Evolutionary conservation across 257 asterid genomes (phyloP), one percentile per base, ranked within the genome.

Genomic region (Buddleja alternifolia): DNA sequence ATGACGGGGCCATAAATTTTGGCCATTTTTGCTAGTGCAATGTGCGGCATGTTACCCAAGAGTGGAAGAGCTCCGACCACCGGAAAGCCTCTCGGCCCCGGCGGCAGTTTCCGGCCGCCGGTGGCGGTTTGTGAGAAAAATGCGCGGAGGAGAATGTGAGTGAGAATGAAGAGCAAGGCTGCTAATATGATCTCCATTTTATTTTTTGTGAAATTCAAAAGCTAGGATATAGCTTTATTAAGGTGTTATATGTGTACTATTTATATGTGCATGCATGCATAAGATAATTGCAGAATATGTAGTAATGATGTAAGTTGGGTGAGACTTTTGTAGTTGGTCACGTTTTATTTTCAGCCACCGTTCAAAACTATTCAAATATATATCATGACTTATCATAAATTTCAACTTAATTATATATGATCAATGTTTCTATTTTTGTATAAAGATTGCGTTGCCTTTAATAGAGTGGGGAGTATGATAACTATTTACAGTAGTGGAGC

Each of bases 11-110:
- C 87, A 23, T 82, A 77, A 3, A 29, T 70, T 54, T 73, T 74
- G 23, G 90, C 84, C 90, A 84, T 79, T 10, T 79, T 69, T 5
- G 90, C 85, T 8, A 79, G 72, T 1, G 79, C 54, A 3, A 66
- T 71, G 48, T 84, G 90, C 1, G 87, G 90, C 87, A 79, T 82
- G 72, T 20, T 39, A 7, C 90, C 85, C 50, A 84, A 8, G 7
- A 72, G 76, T 4, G 84, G 87, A 11, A 84, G 87, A 3, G 79
- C 73, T 1, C 87, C 85, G 10, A 84, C 56, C 21, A 84, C 52
- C 53, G 87, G 90, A 58, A 78, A 84, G 15, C 87, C 85, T 24
- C 16, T 56, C 0, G 85, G 87, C 25, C 87, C 90, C 0, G 84
- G 90, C 20, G 90, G 87, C 19, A 81, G 69, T 2, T 8, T 60